Evolutionary conservation across 805 yeast species (phyloP).

Genomic region (Brettanomyces bruxellensis): DNA sequence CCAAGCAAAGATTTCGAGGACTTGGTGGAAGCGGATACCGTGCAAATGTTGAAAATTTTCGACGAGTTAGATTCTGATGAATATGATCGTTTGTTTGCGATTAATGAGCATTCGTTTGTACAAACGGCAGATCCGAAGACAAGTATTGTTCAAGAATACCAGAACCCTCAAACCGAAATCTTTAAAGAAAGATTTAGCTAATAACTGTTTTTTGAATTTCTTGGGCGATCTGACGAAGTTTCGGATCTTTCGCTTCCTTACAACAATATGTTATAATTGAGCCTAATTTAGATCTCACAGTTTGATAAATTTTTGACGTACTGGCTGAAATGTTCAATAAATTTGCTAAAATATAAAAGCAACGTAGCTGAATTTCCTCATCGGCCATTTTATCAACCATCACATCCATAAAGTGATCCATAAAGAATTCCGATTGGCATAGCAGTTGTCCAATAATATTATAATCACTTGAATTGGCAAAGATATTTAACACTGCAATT

Average conservation of each 20-base stretch:
- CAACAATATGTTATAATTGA: not conserved
- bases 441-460: constrained; percentile 17
- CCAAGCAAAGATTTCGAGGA: constrained; percentile 9
- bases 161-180: constrained; percentile 21
- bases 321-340: not conserved
- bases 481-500: constrained; percentile 21
- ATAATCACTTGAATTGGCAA: constrained; percentile 22
- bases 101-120: constrained; percentile 11
- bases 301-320: not conserved
- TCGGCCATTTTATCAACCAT: constrained; percentile 10
- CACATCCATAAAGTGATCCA: constrained; percentile 8
- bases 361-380: constrained; percentile 16
- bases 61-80: constrained; percentile 1
- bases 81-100: constrained; percentile 8
- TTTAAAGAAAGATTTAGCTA: constrained; percentile 11
- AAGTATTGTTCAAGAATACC: constrained; percentile 7
- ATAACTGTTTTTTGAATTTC: not conserved
- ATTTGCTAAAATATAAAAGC: constrained; percentile 13
- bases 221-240: not conserved
- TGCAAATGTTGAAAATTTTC: constrained; percentile 1
- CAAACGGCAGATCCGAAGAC: constrained; percentile 14
- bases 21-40: constrained; percentile 7
- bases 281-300: not conserved
- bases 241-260: not conserved
- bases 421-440: constrained; percentile 11